Evolutionary conservation across 371 early-diverging fungal genomes (phyloP).

Genomic region (Mortierella sp.): DNA sequence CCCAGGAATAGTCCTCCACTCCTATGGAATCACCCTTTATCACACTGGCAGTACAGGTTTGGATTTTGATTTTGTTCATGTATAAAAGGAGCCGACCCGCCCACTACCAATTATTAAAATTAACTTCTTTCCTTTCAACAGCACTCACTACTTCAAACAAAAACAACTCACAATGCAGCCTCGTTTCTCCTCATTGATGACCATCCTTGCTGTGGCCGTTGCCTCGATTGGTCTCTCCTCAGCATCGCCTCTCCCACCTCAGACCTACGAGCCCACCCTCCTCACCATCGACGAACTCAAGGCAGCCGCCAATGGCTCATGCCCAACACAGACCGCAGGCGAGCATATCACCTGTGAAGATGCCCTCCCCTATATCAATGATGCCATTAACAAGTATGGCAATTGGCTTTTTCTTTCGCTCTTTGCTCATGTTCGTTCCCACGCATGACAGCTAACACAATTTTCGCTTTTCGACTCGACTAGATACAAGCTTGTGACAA

Average conservation of each 20-base stretch:
- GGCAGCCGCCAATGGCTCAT: constrained; percentile 30
- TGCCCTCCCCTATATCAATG: constrained; percentile 52
- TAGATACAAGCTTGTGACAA: constrained; percentile 37
- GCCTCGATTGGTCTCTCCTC: not conserved
- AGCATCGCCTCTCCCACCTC: not conserved
- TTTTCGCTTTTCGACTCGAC: not conserved
- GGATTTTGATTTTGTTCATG: not conserved
- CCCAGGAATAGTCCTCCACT: not conserved
- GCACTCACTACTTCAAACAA: not conserved
- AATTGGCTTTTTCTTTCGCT: not conserved
- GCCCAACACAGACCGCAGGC: constrained; percentile 25
- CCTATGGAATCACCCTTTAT: not conserved
- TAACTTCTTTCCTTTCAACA: not conserved
- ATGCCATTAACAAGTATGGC: constrained; percentile 45
- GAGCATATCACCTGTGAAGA: constrained; percentile 47
- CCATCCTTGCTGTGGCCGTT: not conserved
- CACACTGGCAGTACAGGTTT: not conserved
- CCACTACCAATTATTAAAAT: not conserved
- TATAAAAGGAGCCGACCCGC: not conserved
- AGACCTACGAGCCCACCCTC: not conserved
- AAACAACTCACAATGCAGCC: not conserved
- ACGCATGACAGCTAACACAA: not conserved
- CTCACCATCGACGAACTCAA: constrained; percentile 29
- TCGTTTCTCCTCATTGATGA: not conserved
- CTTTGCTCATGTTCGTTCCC: too few species aligned